Evolutionary conservation across 106 monocot genomes (phyloP).

Genomic region (Apostasia ramifera): DNA sequence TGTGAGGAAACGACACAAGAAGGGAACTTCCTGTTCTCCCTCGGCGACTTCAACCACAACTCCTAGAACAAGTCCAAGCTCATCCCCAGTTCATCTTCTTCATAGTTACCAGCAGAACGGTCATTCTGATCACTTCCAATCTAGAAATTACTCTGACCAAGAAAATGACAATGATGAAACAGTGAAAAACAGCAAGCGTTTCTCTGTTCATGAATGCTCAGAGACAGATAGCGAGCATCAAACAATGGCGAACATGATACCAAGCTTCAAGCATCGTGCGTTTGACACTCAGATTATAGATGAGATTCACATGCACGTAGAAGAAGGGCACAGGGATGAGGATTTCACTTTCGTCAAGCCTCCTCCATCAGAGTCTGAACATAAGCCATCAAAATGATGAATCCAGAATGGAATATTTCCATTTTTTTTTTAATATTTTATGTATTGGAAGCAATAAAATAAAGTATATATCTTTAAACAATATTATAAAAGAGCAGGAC

Average conservation of each 20-base stretch:
- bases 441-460: no score
- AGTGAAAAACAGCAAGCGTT: neutral
- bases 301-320: neutral
- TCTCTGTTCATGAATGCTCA: neutral
- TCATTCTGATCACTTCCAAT: constrained; percentile 1
- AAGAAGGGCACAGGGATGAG: constrained; percentile 5
- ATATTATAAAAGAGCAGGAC: no score
- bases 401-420: no score
- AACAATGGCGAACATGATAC: constrained; percentile 9
- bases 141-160: constrained; percentile 14
- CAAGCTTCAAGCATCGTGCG: constrained; percentile 9
- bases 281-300: neutral
- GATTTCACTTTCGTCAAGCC: constrained; percentile 12
- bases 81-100: constrained; percentile 18
- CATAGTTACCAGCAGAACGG: constrained; percentile 12
- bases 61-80: constrained; percentile 12
- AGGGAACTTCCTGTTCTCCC: constrained; percentile 21
- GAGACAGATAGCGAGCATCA: neutral
- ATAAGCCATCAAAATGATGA: neutral
- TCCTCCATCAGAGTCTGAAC: neutral
- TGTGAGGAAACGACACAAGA: constrained; percentile 30
- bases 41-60: constrained; percentile 12
- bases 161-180: constrained; percentile 13
- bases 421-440: no score
- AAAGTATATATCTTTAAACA: no score